phyloP scores from a whole-genome alignment of 768 basidiomycete species.

The Roridomyces roridus region DNA sequence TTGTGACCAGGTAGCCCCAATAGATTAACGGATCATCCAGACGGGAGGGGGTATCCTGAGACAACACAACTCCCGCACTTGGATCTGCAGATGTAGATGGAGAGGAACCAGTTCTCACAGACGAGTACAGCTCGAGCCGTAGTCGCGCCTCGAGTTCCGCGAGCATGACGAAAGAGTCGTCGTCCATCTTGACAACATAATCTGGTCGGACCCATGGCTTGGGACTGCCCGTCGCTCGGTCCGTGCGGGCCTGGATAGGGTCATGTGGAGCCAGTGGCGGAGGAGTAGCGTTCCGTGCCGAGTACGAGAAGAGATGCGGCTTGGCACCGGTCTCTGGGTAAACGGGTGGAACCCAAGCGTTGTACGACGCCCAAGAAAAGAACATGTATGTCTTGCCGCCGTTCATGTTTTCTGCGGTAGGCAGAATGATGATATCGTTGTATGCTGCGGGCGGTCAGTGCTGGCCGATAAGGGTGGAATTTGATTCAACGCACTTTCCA shows the following conservation, averaged over 20 bases:
- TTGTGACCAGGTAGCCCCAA: conserved; percentile 92
- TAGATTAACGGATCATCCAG: conserved; percentile 73
- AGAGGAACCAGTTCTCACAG: conserved; percentile 32
- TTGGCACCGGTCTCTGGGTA: conserved; percentile 54
- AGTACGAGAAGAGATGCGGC: conserved; percentile 68
- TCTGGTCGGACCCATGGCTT: conserved; percentile 85
- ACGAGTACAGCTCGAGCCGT: conserved; percentile 71
- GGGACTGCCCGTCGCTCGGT: conserved; percentile 47
- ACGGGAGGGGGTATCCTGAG: conserved; percentile 9
- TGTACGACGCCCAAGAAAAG: conserved; percentile 91
- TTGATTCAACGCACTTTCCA: conserved; percentile 73
- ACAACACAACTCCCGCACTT: no score
- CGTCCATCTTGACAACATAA: conserved; percentile 93
- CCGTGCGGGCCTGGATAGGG: conserved; percentile 60
- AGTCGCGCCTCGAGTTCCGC: conserved; percentile 93
- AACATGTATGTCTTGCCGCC: conserved; percentile 90
- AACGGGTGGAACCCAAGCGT: conserved; percentile 89
- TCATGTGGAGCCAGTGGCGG: conserved; percentile 77
- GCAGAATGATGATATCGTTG: conserved; percentile 86
- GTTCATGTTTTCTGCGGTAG: conserved; percentile 95
- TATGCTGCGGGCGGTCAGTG: conserved; percentile 55
- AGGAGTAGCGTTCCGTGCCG: conserved; percentile 58
- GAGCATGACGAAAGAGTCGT: conserved; percentile 95
- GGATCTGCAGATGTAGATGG: conserved; percentile 17
- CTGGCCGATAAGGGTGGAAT: conserved; percentile 10